Evolutionary conservation across 192 early-diverging fungal genomes (phyloP).

Genomic region (Backusella liffmaniae): DNA sequence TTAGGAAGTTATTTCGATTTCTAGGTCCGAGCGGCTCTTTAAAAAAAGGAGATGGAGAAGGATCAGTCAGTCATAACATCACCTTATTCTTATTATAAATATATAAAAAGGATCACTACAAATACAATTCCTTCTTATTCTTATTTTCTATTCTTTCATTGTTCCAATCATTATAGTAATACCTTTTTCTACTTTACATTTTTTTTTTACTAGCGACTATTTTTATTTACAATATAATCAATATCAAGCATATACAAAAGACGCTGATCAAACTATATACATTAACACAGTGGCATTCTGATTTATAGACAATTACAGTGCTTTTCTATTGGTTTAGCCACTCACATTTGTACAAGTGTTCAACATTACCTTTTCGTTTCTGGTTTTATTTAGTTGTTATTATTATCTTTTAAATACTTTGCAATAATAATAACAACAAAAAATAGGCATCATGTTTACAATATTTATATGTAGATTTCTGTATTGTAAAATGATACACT

Average conservation of each 20-base stretch:
- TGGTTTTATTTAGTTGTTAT: background rate
- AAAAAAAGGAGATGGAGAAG: constrained; percentile 7
- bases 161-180: background rate
- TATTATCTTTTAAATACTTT: background rate
- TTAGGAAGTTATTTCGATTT: background rate
- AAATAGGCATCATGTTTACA: background rate
- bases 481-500: background rate
- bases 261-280: background rate
- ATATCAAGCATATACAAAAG: too few species aligned
- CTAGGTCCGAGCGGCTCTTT: constrained; percentile 1
- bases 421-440: background rate
- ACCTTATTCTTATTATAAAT: background rate
- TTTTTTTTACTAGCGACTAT: background rate
- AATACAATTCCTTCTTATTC: background rate
- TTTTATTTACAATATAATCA: background rate
- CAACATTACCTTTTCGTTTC: background rate
- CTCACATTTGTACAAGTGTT: background rate
- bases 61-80: constrained; percentile 3
- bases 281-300: background rate
- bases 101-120: background rate
- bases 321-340: background rate
- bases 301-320: background rate
- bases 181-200: background rate
- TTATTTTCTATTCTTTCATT: background rate
- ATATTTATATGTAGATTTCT: background rate